Percentiles rank a stretch among this genome's conserved stretches.
These are phyloP conservation scores for Adiantum capillusveneris DNA, from an alignment of 75 land plant genomes.

Conservation along the genomic window DNA sequence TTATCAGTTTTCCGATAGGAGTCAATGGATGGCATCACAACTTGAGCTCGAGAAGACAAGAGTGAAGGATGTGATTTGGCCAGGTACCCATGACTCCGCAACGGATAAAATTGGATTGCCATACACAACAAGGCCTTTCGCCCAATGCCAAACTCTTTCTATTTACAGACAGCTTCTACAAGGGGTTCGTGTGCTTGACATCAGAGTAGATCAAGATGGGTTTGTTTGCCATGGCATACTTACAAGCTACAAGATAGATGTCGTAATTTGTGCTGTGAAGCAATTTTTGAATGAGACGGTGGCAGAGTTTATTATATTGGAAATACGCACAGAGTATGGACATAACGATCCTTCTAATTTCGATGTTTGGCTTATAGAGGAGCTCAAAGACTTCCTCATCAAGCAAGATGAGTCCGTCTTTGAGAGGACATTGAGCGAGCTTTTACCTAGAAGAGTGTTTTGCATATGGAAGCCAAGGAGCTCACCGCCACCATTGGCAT, in stretches of 20 bases:
- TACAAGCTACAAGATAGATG: constrained; percentile 55
- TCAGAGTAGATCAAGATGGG: constrained; percentile 56
- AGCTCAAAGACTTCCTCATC: constrained; percentile 57
- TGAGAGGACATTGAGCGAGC: constrained; percentile 38
- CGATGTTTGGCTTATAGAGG: constrained; percentile 54
- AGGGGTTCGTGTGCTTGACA: constrained; percentile 65
- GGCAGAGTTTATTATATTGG: constrained; percentile 66
- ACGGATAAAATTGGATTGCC: constrained; percentile 76
- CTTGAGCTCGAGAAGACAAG: constrained; percentile 34
- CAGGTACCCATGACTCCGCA: constrained; percentile 95
- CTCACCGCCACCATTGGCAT: constrained; percentile 46
- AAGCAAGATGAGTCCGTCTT: constrained; percentile 60
- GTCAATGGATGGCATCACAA: constrained; percentile 60
- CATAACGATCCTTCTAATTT: constrained; percentile 72
- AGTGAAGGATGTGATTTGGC: constrained; percentile 69
- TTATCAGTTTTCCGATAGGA: constrained; percentile 42
- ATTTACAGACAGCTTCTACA: constrained; percentile 56
- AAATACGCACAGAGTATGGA: constrained; percentile 80
- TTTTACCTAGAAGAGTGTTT: constrained; percentile 65
- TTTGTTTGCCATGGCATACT: constrained; percentile 80
- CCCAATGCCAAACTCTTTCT: constrained; percentile 79
- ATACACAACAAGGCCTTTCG: constrained; percentile 64
- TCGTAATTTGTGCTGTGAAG: constrained; percentile 63
- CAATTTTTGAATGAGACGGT: constrained; percentile 58
- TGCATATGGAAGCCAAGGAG: constrained; percentile 84